A percentile compares a stretch with the other conserved stretches of the same genome.
These are phyloP conservation scores for Inga oerstediana DNA, from an alignment of 306 rosid genomes.

Conservation along the genomic window DNA sequence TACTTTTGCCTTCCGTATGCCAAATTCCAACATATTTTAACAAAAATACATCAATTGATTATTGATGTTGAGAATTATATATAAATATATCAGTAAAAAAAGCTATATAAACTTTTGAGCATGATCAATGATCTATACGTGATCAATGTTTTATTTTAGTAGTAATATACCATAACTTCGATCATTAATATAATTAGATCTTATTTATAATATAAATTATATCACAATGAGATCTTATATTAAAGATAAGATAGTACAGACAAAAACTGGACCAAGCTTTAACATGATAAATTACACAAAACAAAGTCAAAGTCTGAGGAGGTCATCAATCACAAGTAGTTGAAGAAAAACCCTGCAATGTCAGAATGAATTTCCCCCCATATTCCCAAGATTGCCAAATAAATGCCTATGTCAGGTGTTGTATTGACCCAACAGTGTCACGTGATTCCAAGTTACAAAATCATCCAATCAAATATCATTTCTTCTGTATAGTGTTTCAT, in stretches of 20 bases:
- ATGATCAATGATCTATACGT: too few species aligned
- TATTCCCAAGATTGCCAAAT: background rate
- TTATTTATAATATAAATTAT: too few species aligned
- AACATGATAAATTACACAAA: background rate
- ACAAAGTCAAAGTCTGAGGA: background rate
- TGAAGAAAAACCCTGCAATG: background rate
- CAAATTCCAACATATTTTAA: background rate
- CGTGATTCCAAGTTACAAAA: too few species aligned
- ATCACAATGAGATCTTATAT: too few species aligned
- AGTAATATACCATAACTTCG: too few species aligned
- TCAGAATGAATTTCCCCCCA: background rate
- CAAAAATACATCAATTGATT: too few species aligned
- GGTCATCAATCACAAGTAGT: background rate
- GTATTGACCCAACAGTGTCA: background rate
- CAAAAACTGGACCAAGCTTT: background rate
- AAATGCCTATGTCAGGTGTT: background rate
- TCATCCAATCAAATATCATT: too few species aligned
- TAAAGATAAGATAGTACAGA: background rate
- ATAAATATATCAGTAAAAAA: too few species aligned
- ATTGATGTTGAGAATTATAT: too few species aligned
- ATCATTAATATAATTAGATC: too few species aligned
- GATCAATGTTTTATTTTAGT: background rate
- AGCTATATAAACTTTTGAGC: too few species aligned
- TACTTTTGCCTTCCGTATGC: background rate
- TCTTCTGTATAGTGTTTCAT: too few species aligned